Evolutionary conservation across 1,284 basidiomycete species (phyloP).

Genomic region (Mycosarcoma maydis): DNA sequence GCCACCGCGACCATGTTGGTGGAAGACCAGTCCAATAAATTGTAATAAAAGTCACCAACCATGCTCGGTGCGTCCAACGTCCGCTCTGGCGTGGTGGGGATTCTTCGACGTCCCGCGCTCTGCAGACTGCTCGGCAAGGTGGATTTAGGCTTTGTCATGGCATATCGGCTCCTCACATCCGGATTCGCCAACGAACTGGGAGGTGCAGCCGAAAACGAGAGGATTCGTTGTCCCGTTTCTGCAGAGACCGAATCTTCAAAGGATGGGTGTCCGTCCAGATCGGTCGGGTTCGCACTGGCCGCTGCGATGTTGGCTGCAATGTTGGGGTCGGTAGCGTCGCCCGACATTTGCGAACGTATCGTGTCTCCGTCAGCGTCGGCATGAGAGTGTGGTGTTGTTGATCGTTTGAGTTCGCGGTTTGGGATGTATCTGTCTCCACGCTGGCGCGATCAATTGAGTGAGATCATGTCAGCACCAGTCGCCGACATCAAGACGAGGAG

Average conservation of each 20-base stretch:
- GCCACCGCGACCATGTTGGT: conserved; percentile 74
- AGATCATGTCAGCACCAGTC: not conserved
- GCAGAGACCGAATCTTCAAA: conserved; percentile 63
- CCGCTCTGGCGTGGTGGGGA: conserved; percentile 84
- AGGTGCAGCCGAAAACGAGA: conserved; percentile 68
- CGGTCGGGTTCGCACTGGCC: conserved; percentile 53
- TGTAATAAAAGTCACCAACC: conserved; percentile 96
- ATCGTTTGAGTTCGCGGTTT: conserved; percentile 55
- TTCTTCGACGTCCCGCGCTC: conserved; percentile 74
- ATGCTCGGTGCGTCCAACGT: conserved; percentile 95
- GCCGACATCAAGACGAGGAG: too few relatives aligned
- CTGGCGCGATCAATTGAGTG: conserved; percentile 4
- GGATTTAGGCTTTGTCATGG: conserved; percentile 56
- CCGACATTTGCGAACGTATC: conserved; percentile 35
- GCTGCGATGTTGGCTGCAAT: conserved; percentile 51
- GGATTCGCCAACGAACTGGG: conserved; percentile 65
- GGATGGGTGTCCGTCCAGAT: conserved; percentile 45
- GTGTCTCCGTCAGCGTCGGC: conserved; percentile 55
- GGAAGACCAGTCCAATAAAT: conserved; percentile 87
- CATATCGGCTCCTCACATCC: conserved; percentile 63
- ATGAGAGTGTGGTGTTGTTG: conserved; percentile 32
- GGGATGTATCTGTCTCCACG: conserved; percentile 65
- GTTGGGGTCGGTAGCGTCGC: conserved; percentile 40
- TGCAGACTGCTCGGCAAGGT: conserved; percentile 58
- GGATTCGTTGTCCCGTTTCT: conserved; percentile 68